Conservation (phyloP, 2,329 filamentous ascomycete genomes). For the Pestalotiopsis sp. region DNA sequence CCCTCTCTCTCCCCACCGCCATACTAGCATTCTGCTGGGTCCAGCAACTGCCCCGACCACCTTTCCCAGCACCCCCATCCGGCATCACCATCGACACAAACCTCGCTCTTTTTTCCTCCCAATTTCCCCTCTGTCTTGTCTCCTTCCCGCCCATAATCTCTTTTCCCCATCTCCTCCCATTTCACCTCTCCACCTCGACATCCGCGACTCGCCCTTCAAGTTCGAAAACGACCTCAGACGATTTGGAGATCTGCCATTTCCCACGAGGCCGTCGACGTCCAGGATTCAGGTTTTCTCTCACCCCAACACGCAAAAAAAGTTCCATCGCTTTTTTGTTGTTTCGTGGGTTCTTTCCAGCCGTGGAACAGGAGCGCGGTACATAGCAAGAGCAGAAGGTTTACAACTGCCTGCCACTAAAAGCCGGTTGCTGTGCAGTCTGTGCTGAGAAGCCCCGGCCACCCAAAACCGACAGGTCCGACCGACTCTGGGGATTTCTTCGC, state of each 20-base stretch:
- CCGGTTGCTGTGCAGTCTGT: conserved; percentile 11
- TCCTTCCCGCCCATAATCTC: conserved; percentile 2
- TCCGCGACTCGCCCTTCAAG: conserved; percentile 17
- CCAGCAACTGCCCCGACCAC: conserved; percentile 3
- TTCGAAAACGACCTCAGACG: conserved; percentile 19
- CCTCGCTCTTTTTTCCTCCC: conserved; percentile 2
- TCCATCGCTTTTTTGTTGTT: not conserved
- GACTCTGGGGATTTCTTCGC: not conserved
- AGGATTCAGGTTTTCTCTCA: conserved; percentile 25
- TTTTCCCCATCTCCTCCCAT: conserved; percentile 5
- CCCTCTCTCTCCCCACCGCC: not conserved
- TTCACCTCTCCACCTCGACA: conserved; percentile 16
- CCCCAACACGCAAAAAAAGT: not conserved
- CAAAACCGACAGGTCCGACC: not conserved
- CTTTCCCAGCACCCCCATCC: not conserved
- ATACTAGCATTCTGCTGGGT: conserved; percentile 3
- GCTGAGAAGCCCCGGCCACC: conserved; percentile 2
- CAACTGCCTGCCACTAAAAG: conserved; percentile 7
- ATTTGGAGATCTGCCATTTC: conserved; percentile 20
- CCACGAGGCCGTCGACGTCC: conserved; percentile 23
- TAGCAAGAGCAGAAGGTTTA: not conserved
- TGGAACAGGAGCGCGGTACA: not conserved
- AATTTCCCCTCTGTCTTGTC: too few relatives aligned
- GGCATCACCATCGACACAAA: conserved; percentile 11
- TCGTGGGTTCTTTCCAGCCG: not conserved